Evolutionary conservation across 169 alveolate species (phyloP).

Genomic region (Plasmodium blacklocki): DNA sequence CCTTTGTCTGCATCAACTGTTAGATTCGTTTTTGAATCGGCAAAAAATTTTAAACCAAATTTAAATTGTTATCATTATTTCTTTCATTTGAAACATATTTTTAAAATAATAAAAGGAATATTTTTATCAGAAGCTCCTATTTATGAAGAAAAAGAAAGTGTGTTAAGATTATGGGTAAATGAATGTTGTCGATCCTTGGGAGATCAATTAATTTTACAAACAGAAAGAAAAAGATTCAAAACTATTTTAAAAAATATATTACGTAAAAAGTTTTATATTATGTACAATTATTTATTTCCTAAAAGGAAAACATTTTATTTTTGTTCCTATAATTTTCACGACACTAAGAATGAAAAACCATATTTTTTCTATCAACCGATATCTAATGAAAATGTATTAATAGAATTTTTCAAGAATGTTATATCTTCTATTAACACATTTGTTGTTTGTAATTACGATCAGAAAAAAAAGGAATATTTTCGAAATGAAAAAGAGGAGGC

Average conservation of each 20-base stretch:
- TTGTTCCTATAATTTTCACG: conserved; percentile 76
- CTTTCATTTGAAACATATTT: conserved; percentile 65
- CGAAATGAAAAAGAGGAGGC: conserved; percentile 1
- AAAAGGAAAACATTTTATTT: conserved; percentile 60
- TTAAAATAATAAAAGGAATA: conserved; percentile 72
- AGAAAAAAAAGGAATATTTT: conserved; percentile 55
- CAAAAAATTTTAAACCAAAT: conserved; percentile 65
- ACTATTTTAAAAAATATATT: conserved; percentile 70
- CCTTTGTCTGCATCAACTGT: conserved; percentile 68
- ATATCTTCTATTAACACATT: conserved; percentile 71
- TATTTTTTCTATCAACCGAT: conserved; percentile 73
- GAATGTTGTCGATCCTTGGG: conserved; percentile 71
- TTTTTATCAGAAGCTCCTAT: conserved; percentile 75
- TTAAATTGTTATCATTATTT: conserved; percentile 75
- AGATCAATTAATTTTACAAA: conserved; percentile 62
- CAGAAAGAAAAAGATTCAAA: conserved; percentile 56
- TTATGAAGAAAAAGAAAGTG: conserved; percentile 77
- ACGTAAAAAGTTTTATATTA: conserved; percentile 71
- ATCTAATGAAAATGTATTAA: conserved; percentile 40
- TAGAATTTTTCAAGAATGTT: conserved; percentile 64
- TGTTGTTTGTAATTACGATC: conserved; percentile 50
- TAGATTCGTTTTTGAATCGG: conserved; percentile 43
- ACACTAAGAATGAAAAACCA: conserved; percentile 72
- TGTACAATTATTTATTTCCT: conserved; percentile 55
- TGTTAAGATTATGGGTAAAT: conserved; percentile 64